Percentiles rank a stretch among this genome's conserved stretches.
Conservation (phyloP, 2,329 filamentous ascomycete genomes). For the Arachnomyces sp. region DNA sequence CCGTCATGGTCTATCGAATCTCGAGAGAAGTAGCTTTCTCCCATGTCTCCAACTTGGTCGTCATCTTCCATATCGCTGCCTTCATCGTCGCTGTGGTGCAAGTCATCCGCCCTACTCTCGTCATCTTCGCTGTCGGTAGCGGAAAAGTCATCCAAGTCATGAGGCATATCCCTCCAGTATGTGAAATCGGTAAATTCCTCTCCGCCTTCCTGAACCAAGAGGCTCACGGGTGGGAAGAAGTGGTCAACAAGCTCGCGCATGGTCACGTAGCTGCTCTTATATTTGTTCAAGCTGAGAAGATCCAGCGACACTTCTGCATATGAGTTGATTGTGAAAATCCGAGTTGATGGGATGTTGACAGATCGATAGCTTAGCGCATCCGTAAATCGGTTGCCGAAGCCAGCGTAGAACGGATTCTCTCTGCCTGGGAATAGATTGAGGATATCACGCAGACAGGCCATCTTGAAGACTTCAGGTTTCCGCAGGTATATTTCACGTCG, state of each 20-base stretch:
- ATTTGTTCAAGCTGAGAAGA: slow-evolving; percentile 79
- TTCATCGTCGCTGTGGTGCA: slow-evolving; percentile 45
- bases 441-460: slow-evolving; percentile 94
- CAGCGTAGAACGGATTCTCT: slow-evolving; percentile 84
- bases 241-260: slow-evolving; percentile 98
- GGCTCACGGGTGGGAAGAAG: slow-evolving; percentile 87
- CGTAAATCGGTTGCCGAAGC: slow-evolving; percentile 92
- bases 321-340: slow-evolving; percentile 98
- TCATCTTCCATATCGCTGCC: slow-evolving; percentile 42
- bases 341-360: slow-evolving; percentile 85
- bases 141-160: slow-evolving; percentile 82
- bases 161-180: slow-evolving; percentile 82
- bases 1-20: slow-evolving; percentile 31
- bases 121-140: slow-evolving; percentile 62
- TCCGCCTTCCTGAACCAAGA: slow-evolving; percentile 77
- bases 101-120: slow-evolving; percentile 39
- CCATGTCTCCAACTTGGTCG: slow-evolving; percentile 42
- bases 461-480: slow-evolving; percentile 98
- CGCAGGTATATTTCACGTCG: slow-evolving; percentile 87
- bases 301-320: slow-evolving; percentile 93
- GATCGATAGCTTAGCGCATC: slow-evolving; percentile 93
- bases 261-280: slow-evolving; percentile 93
- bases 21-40: slow-evolving; percentile 29
- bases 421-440: slow-evolving; percentile 73
- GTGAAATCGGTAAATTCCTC: slow-evolving; percentile 96